Evolutionary conservation across 257 asterid genomes (phyloP), one percentile per base, ranked within the genome.

Genomic region (Ilex aquifolium): DNA sequence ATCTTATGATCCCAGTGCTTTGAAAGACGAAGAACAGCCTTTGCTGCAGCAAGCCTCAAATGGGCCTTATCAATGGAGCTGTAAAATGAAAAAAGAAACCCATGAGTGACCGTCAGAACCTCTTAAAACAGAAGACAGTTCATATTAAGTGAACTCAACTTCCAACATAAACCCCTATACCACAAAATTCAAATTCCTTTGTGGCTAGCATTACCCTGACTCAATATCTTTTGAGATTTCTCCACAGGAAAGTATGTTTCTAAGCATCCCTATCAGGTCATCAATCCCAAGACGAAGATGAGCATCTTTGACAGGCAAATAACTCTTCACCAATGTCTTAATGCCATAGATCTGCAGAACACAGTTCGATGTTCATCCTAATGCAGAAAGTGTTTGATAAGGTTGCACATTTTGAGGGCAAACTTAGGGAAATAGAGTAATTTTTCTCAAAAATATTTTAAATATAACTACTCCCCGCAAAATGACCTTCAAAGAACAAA

Each of bases 1-100:
- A 93, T 88, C 79, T 84, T 90, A 61, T 90, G 91, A 71, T 93
- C 99, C 99, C 99, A 93, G 66, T 78, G 82, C 76, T 80, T 93
- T 46, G 93, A 90, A 36, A 93, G 76, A 67, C 99, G 99, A 77
- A 93, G 97, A 76, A 93, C 77, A 71, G 99, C 89, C 74, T 93
- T 93, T 27, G 95, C 97, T 42, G 99, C 99, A 74, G 95, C 95
- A 71, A 93, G 96, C 82, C 79, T 93, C 78, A 93, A 50, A 79
- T 93, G 97, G 53, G 96, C 97, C 76, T 63, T 90, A 71, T 93
- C 99, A 59, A 86, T 85, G 59, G 68, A 78, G 72, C 99, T 93
- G 92, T 32, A 85, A 76, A 58, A 65, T 63, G 68, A 58, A 27
- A 44, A 67, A 59, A 50, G 60, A 56, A 66, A 57, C 32, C 73